phyloP scores from a whole-genome alignment of 352 stramenopile genomes.

The Globisporangium cederbergense region DNA sequence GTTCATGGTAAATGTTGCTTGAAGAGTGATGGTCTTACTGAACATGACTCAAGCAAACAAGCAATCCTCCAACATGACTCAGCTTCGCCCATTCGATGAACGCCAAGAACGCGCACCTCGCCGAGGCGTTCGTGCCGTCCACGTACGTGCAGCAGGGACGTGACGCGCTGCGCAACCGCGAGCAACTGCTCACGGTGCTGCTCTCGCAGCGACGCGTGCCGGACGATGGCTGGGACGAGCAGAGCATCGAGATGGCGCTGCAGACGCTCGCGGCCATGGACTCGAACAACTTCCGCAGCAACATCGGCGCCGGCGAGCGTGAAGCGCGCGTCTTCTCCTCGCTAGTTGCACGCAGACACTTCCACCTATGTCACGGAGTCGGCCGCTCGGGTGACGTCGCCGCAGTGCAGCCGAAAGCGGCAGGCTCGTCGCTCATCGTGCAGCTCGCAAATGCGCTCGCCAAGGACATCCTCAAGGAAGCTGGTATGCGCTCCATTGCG shows the following conservation, averaged over 20 bases:
- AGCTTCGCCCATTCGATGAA: conserved; percentile 30
- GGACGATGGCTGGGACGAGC: conserved; percentile 87
- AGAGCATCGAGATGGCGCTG: conserved; percentile 84
- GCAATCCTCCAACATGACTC: no score
- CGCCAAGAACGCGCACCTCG: conserved; percentile 41
- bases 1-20: no score
- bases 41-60: no score
- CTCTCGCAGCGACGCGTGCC: conserved; percentile 85
- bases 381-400: conserved; percentile 97
- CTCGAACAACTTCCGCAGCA: conserved; percentile 93
- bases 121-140: conserved; percentile 47
- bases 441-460: conserved; percentile 92
- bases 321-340: conserved; percentile 92
- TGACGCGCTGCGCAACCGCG: conserved; percentile 54
- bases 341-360: conserved; percentile 88
- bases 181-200: conserved; percentile 72
- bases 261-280: conserved; percentile 89
- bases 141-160: conserved; percentile 81
- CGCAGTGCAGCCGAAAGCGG: conserved; percentile 98
- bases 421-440: conserved; percentile 94
- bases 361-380: conserved; percentile 94
- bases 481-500: conserved; percentile 57
- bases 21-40: no score
- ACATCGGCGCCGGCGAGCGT: conserved; percentile 94
- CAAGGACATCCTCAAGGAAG: conserved; percentile 88